phyloP scores from a whole-genome alignment of 805 yeast genomes.

The Yamadazyma phyllophila region DNA sequence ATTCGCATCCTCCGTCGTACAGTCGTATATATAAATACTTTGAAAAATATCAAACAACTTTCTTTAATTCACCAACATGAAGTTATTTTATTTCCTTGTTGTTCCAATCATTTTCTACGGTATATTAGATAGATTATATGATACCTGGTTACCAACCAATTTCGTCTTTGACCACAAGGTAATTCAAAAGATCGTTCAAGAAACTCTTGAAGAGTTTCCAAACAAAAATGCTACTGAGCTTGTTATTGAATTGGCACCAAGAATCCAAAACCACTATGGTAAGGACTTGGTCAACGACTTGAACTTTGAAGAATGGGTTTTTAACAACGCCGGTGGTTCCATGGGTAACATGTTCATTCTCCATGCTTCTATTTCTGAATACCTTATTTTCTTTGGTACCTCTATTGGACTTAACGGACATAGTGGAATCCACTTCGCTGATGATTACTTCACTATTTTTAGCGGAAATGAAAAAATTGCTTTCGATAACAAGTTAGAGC shows the following conservation, averaged over 20 bases:
- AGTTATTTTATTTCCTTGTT: constrained; percentile 21
- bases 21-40: constrained; percentile 1
- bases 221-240: constrained; percentile 61
- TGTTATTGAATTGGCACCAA: constrained; percentile 58
- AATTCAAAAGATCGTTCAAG: constrained; percentile 57
- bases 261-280: constrained; percentile 55
- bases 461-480: constrained; percentile 79
- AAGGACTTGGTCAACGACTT: constrained; percentile 73
- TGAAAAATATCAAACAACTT: background rate
- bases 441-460: constrained; percentile 91
- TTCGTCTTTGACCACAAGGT: constrained; percentile 69
- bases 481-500: constrained; percentile 55
- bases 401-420: constrained; percentile 97
- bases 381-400: constrained; percentile 88
- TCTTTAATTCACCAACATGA: constrained; percentile 17
- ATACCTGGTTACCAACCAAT: constrained; percentile 65
- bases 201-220: constrained; percentile 51
- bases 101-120: constrained; percentile 24
- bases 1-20: constrained; percentile 3
- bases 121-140: constrained; percentile 30
- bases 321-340: constrained; percentile 98
- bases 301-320: constrained; percentile 84
- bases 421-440: constrained; percentile 94
- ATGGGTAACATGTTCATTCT: constrained; percentile 95
- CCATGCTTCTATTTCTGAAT: constrained; percentile 93